A percentile compares a stretch with the other conserved stretches of the same genome.
Evolutionary conservation across 495 filamentous ascomycete genomes (phyloP).

Genomic region (Cairneyella variabilis): DNA sequence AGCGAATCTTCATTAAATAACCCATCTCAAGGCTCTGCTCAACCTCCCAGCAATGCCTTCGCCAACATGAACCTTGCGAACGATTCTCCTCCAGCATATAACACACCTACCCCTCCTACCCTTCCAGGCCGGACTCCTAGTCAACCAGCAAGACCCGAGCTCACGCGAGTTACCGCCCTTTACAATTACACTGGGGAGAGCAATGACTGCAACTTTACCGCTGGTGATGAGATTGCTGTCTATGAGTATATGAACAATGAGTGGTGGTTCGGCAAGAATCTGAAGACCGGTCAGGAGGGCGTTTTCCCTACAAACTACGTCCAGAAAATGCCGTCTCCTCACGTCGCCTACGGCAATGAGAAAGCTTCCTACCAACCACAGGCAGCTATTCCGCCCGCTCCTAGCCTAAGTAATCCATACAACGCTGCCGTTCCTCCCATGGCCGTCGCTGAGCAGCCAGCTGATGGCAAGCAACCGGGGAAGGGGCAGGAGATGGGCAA

Average conservation of each 20-base stretch:
- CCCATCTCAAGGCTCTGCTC: constrained; percentile 32
- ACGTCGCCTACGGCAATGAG: constrained; percentile 18
- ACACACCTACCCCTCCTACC: constrained; percentile 43
- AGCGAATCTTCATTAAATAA: constrained; percentile 44
- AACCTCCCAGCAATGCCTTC: constrained; percentile 30
- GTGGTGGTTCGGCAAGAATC: constrained; percentile 90
- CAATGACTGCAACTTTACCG: constrained; percentile 72
- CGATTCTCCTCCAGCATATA: constrained; percentile 44
- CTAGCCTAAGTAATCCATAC: constrained; percentile 37
- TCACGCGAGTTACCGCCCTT: constrained; percentile 73
- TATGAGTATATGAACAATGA: constrained; percentile 91
- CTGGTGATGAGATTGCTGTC: constrained; percentile 73
- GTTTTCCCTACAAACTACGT: constrained; percentile 92
- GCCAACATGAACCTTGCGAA: constrained; percentile 33
- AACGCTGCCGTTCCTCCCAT: constrained; percentile 48
- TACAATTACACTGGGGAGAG: constrained; percentile 80
- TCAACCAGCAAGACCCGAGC: constrained; percentile 48
- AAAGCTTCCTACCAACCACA: constrained; percentile 17
- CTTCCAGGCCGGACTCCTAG: constrained; percentile 45
- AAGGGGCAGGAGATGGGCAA: constrained; percentile 57
- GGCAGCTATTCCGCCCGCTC: constrained; percentile 29
- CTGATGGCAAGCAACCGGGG: constrained; percentile 32
- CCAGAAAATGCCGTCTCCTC: constrained; percentile 34
- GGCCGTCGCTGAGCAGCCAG: constrained; percentile 37
- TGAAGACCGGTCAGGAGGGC: constrained; percentile 75